These are phyloP conservation scores for Emiliania huxleyi DNA, from an alignment of 78 protist genomes.

Conservation along the genomic window DNA sequence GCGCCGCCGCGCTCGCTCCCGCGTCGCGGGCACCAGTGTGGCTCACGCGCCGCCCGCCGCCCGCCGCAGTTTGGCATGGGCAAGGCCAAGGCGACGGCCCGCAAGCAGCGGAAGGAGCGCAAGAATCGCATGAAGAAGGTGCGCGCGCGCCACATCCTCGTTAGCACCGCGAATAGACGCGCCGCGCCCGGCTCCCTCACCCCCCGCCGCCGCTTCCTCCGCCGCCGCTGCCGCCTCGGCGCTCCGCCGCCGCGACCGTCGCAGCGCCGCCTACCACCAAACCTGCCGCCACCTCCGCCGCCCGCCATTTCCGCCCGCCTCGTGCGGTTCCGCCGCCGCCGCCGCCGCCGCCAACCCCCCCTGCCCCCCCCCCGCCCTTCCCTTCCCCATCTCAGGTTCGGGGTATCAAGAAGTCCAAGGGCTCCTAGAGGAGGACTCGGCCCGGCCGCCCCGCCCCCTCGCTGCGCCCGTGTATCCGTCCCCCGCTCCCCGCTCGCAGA, in stretches of 20 bases:
- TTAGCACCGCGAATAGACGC: too few species aligned
- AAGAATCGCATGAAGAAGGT: slow-evolving; percentile 94
- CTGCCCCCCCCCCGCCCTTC: too few species aligned
- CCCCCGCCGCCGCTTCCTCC: neutral
- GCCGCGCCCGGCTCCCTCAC: too few species aligned
- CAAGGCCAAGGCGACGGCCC: slow-evolving; percentile 56
- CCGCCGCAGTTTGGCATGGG: slow-evolving; percentile 50
- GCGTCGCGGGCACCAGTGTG: neutral
- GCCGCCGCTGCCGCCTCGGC: neutral
- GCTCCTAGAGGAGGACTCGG: too few species aligned
- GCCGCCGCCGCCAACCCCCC: too few species aligned
- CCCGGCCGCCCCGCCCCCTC: too few species aligned
- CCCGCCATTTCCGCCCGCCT: too few species aligned
- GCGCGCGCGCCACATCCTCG: neutral
- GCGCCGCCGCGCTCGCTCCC: neutral
- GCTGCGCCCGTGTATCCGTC: too few species aligned
- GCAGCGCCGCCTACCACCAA: too few species aligned
- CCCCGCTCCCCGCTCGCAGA: too few species aligned
- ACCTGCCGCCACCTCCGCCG: too few species aligned
- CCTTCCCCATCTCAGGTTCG: slow-evolving; percentile 6
- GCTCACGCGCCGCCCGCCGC: neutral
- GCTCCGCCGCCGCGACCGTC: neutral
- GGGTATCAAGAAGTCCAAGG: slow-evolving; percentile 71
- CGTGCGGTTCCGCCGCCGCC: too few species aligned
- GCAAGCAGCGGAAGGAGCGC: slow-evolving; percentile 93